phyloP scores from a whole-genome alignment of 257 asterid species.

The Jasminum sambac region DNA sequence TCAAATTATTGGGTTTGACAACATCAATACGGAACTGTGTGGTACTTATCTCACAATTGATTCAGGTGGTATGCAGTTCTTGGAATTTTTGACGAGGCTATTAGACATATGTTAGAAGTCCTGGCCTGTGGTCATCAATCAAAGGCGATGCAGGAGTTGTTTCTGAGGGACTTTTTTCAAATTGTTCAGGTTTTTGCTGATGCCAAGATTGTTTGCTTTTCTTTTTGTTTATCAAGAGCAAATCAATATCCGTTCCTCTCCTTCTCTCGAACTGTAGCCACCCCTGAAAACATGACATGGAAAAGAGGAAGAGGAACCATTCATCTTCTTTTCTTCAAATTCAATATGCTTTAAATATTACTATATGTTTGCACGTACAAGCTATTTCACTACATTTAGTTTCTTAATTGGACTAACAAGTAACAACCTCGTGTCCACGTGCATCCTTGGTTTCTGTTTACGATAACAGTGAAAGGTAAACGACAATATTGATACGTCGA shows the following conservation, averaged over 20 bases:
- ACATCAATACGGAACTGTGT: conserved; percentile 7
- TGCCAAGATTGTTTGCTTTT: conserved; percentile 24
- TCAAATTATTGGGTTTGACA: neutral
- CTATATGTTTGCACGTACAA: neutral
- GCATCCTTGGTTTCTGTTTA: neutral
- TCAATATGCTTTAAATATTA: conserved; percentile 3
- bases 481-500: neutral
- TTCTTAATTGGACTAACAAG: neutral
- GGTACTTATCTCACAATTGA: conserved; percentile 33
- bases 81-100: conserved; percentile 88
- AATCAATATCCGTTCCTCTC: neutral
- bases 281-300: too few species aligned
- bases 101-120: conserved; percentile 80
- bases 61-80: conserved; percentile 94
- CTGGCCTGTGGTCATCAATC: conserved; percentile 92
- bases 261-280: conserved; percentile 6
- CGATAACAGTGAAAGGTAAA: neutral
- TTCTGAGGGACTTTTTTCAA: conserved; percentile 78
- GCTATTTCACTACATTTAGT: neutral
- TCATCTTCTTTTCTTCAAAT: conserved; percentile 7
- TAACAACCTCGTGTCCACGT: neutral
- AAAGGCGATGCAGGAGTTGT: conserved; percentile 78
- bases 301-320: neutral
- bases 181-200: conserved; percentile 65
- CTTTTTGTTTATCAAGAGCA: neutral